Conservation (phyloP, 805 yeast species). For the Cyberlindnera meyerae region DNA sequence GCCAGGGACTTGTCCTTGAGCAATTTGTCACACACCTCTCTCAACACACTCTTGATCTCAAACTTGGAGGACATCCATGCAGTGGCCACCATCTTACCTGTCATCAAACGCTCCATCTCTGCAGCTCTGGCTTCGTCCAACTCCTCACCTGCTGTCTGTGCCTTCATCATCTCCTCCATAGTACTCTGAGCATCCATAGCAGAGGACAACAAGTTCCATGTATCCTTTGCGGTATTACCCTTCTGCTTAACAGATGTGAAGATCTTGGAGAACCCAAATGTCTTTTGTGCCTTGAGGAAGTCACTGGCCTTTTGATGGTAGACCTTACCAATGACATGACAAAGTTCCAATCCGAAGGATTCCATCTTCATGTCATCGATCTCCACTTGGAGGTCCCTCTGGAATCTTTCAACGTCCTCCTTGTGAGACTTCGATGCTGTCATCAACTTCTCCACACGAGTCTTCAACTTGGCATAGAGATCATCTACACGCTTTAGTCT, state of each 20-base stretch:
- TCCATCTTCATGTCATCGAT: constrained; percentile 85
- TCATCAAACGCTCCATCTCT: constrained; percentile 73
- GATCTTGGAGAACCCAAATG: constrained; percentile 83
- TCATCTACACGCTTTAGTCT: constrained; percentile 45
- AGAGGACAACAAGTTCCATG: constrained; percentile 73
- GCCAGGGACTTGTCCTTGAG: constrained; percentile 63
- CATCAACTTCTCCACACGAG: constrained; percentile 40
- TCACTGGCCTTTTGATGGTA: constrained; percentile 74
- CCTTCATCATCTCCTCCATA: constrained; percentile 67
- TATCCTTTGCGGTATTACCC: constrained; percentile 76
- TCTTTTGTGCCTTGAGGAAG: constrained; percentile 67
- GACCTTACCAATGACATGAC: constrained; percentile 77
- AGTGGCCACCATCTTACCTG: constrained; percentile 87
- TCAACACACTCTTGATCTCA: constrained; percentile 75
- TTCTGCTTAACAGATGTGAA: constrained; percentile 78
- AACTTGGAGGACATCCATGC: constrained; percentile 93
- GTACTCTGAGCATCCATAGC: constrained; percentile 86
- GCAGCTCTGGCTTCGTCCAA: constrained; percentile 58
- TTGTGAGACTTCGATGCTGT: constrained; percentile 38
- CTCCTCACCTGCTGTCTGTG: constrained; percentile 53
- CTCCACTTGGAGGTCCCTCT: constrained; percentile 50
- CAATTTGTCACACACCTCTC: constrained; percentile 78
- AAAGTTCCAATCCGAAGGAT: constrained; percentile 87
- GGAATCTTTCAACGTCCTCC: constrained; percentile 46
- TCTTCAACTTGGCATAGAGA: constrained; percentile 43